These are phyloP conservation scores for Nitzschia palea DNA, from an alignment of 108 stramenopile species.

Conservation along the genomic window DNA sequence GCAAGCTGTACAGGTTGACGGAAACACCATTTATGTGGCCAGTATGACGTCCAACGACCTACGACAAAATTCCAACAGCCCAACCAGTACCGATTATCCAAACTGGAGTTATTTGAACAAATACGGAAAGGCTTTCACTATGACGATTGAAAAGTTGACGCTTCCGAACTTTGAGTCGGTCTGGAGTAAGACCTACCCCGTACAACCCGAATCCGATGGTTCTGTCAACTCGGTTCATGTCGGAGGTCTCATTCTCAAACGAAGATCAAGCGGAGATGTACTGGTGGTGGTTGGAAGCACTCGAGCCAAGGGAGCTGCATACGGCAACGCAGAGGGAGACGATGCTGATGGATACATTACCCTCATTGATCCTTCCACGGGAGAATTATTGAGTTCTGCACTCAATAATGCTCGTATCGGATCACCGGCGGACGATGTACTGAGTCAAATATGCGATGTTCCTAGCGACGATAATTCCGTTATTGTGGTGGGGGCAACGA, in stretches of 20 bases:
- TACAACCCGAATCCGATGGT: constrained; percentile 3
- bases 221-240: constrained; percentile 1
- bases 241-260: constrained; percentile 19
- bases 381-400: not conserved
- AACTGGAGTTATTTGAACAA: constrained; percentile 26
- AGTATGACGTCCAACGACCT: constrained; percentile 20
- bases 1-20: constrained; percentile 16
- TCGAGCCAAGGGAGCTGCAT: constrained; percentile 9
- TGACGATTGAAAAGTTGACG: constrained; percentile 3
- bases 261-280: constrained; percentile 1
- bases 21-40: constrained; percentile 17
- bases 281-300: constrained; percentile 22
- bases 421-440: constrained; percentile 18
- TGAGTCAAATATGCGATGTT: constrained; percentile 16
- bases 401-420: constrained; percentile 11
- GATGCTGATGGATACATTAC: constrained; percentile 28
- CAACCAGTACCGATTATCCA: not conserved
- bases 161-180: not conserved
- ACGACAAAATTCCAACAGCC: not conserved
- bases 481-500: constrained; percentile 27
- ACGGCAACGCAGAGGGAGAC: not conserved
- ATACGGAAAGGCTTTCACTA: constrained; percentile 7
- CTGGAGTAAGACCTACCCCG: constrained; percentile 11
- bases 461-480: not conserved
- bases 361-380: constrained; percentile 1